Base-by-base conservation (phyloP, 2,329 filamentous ascomycete species). In the Allantophomopsis cytisporea region DNA sequence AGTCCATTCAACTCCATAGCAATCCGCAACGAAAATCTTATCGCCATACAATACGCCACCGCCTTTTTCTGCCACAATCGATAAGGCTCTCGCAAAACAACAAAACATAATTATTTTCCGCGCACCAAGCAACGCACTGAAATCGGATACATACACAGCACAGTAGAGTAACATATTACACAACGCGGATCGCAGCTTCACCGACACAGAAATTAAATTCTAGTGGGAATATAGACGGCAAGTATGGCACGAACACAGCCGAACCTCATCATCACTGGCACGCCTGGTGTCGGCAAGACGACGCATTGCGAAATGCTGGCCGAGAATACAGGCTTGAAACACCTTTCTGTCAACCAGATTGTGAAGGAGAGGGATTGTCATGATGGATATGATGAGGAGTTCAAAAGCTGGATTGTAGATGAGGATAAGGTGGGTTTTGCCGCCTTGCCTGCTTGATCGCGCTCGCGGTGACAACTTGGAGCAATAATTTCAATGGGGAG, bases 261-360 rank as follows among this genome's bases (percentile, higher is more conserved):
- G 21, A 98, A 96, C 60, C 86, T 98, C 53, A 82, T 98, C 50
- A 71, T 98, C 48, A 96, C 91, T 32, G 91, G 91, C 47, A 98
- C 91, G 15, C 91, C 91, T 1, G 91, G 91, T 40, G 86, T 93
- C 20, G 91, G 91, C 54, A 98, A 98, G 66, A 94, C 88, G 14
- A 93, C 84, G 7, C 88, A 94, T 59, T 85, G 83, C 56, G 84
- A 94, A 59, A 70, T 76, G 52, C 66, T 98, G 37, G 84, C 85
- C 6, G 69, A 81, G 54, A 76, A 72, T 43, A 83, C 81, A 7
- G 83, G 81, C 2, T 64, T 96, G 47, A 80, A 78, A 52, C 88
- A 95, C 59, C 60, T 98, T 12, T 82, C 82, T 8, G 76, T 98
- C 53, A 98, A 96, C 60, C 76, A 94, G 50, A 69, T 96, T 31